Evolutionary conservation across 1,139 yeast species (phyloP).

Genomic region (Suzukiozyma palmioleophila): DNA sequence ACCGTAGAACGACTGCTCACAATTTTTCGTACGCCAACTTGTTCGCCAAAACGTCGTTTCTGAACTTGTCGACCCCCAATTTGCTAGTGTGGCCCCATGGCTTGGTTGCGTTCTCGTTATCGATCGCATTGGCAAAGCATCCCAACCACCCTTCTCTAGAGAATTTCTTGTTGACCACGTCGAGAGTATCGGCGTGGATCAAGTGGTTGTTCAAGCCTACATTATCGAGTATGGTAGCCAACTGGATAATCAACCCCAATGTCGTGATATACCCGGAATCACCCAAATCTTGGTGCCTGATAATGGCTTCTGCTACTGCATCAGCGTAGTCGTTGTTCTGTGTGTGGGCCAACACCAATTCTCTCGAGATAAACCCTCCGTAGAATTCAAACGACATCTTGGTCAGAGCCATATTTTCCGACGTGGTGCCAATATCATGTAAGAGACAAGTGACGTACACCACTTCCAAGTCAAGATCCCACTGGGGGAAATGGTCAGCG

Average conservation of each 20-base stretch:
- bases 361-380: constrained; percentile 32
- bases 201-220: constrained; percentile 30
- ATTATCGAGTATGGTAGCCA: constrained; percentile 34
- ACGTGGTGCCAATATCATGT: constrained; percentile 37
- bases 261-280: constrained; percentile 32
- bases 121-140: constrained; percentile 35
- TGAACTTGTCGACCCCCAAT: constrained; percentile 29
- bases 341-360: constrained; percentile 22
- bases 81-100: constrained; percentile 38
- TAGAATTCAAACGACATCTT: constrained; percentile 36
- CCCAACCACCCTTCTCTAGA: constrained; percentile 30
- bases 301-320: constrained; percentile 36
- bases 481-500: constrained; percentile 31
- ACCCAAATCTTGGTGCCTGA: constrained; percentile 37
- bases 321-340: constrained; percentile 28
- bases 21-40: constrained; percentile 16
- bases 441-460: constrained; percentile 29
- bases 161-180: constrained; percentile 23
- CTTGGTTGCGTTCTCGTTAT: constrained; percentile 25
- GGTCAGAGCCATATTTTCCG: constrained; percentile 30
- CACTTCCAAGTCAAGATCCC: constrained; percentile 31
- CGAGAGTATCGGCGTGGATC: constrained; percentile 28
- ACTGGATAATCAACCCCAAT: constrained; percentile 32
- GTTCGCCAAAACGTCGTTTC: constrained; percentile 27
- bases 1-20: too few relatives aligned